phyloP scores from a whole-genome alignment of 768 basidiomycete species.

The Rhodotorula kratochvilovae region DNA sequence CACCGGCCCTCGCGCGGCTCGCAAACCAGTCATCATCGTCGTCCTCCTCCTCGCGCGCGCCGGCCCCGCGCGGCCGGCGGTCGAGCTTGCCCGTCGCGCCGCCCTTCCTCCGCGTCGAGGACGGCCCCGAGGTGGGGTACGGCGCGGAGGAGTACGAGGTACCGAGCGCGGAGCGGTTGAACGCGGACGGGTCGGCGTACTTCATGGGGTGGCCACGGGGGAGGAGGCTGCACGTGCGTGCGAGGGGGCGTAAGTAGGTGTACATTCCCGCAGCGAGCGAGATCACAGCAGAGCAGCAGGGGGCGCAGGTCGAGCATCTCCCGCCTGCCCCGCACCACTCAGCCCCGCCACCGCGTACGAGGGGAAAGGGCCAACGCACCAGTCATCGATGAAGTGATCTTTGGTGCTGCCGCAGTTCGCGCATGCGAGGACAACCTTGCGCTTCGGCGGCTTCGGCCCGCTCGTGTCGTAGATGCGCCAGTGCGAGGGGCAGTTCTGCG shows the following conservation, averaged over 20 bases:
- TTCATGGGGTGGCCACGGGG: slow-evolving; percentile 35
- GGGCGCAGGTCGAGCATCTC: too few relatives aligned
- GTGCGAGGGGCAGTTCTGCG: slow-evolving; percentile 29
- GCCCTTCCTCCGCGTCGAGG: not conserved
- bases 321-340: too few relatives aligned
- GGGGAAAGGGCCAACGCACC: not conserved
- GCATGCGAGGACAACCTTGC: slow-evolving; percentile 31
- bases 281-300: too few relatives aligned
- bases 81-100: slow-evolving; percentile 13
- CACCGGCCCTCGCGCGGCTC: not conserved
- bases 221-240: slow-evolving; percentile 9
- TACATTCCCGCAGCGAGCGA: too few relatives aligned
- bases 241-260: too few relatives aligned
- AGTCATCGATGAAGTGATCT: slow-evolving; percentile 40
- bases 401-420: slow-evolving; percentile 33
- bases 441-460: slow-evolving; percentile 32
- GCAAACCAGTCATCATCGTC: slow-evolving; percentile 37
- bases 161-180: slow-evolving; percentile 35
- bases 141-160: slow-evolving; percentile 1
- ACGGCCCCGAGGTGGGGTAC: slow-evolving; percentile 2
- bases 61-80: not conserved
- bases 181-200: slow-evolving; percentile 30
- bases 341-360: too few relatives aligned
- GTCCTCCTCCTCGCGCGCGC: not conserved
- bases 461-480: slow-evolving; percentile 37